phyloP scores from a whole-genome alignment of 163 green algal species.

The Chlorella variabilis region DNA sequence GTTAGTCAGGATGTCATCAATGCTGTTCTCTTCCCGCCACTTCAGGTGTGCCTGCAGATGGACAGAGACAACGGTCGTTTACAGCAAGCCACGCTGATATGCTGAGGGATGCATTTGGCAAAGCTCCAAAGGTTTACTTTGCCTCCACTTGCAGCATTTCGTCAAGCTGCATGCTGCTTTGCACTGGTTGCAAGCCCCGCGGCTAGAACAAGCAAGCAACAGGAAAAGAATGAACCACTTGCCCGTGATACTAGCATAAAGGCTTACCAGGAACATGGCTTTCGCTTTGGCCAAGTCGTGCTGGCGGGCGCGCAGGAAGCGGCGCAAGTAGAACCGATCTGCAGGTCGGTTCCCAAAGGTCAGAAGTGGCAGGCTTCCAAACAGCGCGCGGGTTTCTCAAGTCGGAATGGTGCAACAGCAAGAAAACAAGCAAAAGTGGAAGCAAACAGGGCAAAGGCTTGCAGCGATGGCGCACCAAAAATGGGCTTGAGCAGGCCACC shows the following conservation, averaged over 20 bases:
- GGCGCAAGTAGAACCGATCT: slow-evolving; percentile 85
- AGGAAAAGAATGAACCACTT: neutral
- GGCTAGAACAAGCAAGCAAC: slow-evolving; percentile 3
- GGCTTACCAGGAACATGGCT: slow-evolving; percentile 83
- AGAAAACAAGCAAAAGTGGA: no score
- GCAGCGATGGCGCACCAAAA: slow-evolving; percentile 26
- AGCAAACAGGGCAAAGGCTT: no score
- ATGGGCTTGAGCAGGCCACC: slow-evolving; percentile 32
- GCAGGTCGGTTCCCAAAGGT: neutral
- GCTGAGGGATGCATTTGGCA: neutral
- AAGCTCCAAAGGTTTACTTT: neutral
- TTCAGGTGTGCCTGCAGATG: slow-evolving; percentile 57
- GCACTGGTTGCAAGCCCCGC: no score
- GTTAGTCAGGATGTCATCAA: slow-evolving; percentile 83
- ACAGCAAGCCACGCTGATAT: neutral
- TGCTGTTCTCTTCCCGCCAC: slow-evolving; percentile 78
- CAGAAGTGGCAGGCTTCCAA: neutral
- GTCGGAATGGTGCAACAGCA: no score
- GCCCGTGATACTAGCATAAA: no score
- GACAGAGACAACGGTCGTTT: neutral
- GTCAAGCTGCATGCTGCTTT: no score
- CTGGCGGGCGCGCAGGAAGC: slow-evolving; percentile 87
- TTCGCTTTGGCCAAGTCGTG: slow-evolving; percentile 83
- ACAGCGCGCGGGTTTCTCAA: no score
- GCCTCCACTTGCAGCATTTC: no score